A percentile compares a stretch with the other conserved stretches of the same genome.
Conservation (phyloP, 257 asterid species). For the Lavandula angustifolia region DNA sequence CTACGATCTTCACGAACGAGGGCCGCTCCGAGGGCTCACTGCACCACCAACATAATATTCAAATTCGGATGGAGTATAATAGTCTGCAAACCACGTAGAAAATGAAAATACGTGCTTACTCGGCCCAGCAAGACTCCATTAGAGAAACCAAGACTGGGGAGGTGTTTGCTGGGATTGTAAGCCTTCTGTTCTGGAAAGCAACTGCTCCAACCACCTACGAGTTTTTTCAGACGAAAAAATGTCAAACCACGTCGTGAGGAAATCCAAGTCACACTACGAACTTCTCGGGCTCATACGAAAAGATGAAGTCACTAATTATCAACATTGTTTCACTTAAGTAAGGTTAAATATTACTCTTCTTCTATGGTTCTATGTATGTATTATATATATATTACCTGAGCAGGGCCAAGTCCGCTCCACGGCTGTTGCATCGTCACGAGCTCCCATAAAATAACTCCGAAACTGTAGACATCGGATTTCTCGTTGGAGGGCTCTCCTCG, state of each 20-base stretch:
- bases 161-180: constrained; percentile 62
- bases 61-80: no score
- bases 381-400: constrained; percentile 79
- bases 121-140: constrained; percentile 97
- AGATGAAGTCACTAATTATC: no score
- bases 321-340: no score
- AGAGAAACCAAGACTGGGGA: constrained; percentile 69
- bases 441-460: constrained; percentile 95
- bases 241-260: no score
- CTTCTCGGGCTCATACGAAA: no score
- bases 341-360: no score
- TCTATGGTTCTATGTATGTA: no score
- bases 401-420: constrained; percentile 92
- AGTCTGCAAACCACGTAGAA: no score
- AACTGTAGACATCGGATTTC: constrained; percentile 92
- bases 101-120: constrained; percentile 43
- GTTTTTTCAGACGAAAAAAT: no score
- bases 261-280: no score
- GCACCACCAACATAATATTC: constrained; percentile 11
- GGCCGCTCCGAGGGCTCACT: constrained; percentile 83
- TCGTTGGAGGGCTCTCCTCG: constrained; percentile 98
- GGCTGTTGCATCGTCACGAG: constrained; percentile 94
- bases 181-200: constrained; percentile 94
- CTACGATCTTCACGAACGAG: constrained; percentile 62
- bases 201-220: constrained; percentile 96